Evolutionary conservation across 306 rosid genomes (phyloP).

Genomic region (Styphnolobium japonicum): DNA sequence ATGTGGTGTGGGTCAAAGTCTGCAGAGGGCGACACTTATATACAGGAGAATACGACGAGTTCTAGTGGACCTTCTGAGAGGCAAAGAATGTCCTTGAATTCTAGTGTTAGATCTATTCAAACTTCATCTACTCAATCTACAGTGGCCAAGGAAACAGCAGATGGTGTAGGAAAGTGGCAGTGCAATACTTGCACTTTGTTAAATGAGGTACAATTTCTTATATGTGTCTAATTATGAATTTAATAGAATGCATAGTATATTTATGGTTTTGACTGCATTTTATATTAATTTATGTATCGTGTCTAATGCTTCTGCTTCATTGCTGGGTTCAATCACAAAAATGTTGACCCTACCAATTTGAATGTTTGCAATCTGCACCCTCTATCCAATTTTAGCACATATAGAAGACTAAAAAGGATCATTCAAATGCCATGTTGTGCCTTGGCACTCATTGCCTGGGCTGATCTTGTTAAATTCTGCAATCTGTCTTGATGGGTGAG

Average conservation of each 20-base stretch:
- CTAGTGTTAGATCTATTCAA: conserved; percentile 18
- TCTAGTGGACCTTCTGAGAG: conserved; percentile 31
- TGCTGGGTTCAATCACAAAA: background rate
- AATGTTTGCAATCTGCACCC: background rate
- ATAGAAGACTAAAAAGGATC: background rate
- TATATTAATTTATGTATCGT: background rate
- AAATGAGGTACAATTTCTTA: conserved; percentile 40
- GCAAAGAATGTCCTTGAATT: background rate
- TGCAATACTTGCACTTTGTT: conserved; percentile 49
- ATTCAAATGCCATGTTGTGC: background rate
- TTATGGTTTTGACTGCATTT: background rate
- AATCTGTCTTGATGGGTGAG: background rate
- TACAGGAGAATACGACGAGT: conserved; percentile 10
- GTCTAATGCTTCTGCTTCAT: background rate
- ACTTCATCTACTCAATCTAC: background rate
- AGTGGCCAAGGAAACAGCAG: conserved; percentile 9
- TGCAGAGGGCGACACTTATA: conserved; percentile 11
- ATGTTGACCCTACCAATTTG: background rate
- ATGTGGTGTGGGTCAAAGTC: conserved; percentile 62
- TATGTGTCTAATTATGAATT: background rate
- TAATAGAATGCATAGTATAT: background rate
- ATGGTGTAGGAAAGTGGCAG: conserved; percentile 41
- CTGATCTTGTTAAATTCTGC: background rate
- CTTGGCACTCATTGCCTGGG: background rate
- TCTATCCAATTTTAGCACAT: background rate